Conservation (phyloP, 2,329 filamentous ascomycete genomes). For the Alternaria triticimaculans region DNA sequence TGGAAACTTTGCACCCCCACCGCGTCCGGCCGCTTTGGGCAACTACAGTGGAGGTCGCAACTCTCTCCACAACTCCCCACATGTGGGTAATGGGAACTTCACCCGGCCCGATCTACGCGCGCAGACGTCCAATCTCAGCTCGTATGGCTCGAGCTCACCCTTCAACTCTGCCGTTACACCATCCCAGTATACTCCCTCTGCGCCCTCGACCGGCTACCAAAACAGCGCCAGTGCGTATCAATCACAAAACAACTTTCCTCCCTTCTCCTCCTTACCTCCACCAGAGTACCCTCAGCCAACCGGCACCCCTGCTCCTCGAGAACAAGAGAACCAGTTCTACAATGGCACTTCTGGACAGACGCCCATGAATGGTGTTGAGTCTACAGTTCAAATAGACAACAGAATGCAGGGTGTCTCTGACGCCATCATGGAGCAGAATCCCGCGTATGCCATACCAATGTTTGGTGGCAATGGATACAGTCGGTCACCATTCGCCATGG, state of each 20-base stretch:
- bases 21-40: conserved; percentile 41
- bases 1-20: conserved; percentile 47
- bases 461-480: conserved; percentile 85
- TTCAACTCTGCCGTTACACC: conserved; percentile 49
- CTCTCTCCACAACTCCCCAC: conserved; percentile 47
- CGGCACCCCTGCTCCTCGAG: conserved; percentile 46
- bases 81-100: conserved; percentile 44
- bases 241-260: conserved; percentile 66
- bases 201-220: conserved; percentile 51
- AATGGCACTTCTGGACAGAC: conserved; percentile 45
- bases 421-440: conserved; percentile 53
- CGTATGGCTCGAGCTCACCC: conserved; percentile 45
- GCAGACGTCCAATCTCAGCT: conserved; percentile 45
- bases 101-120: conserved; percentile 44
- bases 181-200: conserved; percentile 56
- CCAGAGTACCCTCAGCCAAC: conserved; percentile 57
- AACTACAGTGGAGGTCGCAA: conserved; percentile 39
- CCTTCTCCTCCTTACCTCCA: conserved; percentile 66
- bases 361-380: conserved; percentile 48
- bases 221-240: conserved; percentile 58
- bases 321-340: conserved; percentile 46
- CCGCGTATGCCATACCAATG: conserved; percentile 75
- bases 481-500: conserved; percentile 86
- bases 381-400: conserved; percentile 43
- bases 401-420: conserved; percentile 47